Evolutionary conservation across 345 rosid genomes (phyloP).

Genomic region (Eucalyptus erythrocorys): DNA sequence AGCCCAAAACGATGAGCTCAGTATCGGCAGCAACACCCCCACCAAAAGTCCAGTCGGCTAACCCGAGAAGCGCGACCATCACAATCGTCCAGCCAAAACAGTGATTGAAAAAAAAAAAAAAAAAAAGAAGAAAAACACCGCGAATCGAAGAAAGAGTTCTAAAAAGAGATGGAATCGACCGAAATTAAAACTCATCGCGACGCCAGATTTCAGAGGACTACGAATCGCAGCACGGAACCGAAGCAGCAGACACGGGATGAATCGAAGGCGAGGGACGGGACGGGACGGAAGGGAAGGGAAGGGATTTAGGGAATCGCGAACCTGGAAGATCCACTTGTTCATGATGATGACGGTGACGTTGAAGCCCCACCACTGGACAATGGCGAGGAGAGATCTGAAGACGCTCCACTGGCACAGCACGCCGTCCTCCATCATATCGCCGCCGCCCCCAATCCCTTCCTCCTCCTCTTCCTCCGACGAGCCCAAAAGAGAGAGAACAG

Average conservation of each 20-base stretch:
- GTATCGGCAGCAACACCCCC: not conserved
- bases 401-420: slow-evolving; percentile 43
- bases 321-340: slow-evolving; percentile 99
- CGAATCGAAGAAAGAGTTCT: not conserved
- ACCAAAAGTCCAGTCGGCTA: not conserved
- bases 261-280: not conserved
- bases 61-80: not conserved
- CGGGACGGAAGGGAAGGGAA: fast-evolving
- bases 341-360: slow-evolving; percentile 94
- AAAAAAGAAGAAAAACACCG: fast-evolving
- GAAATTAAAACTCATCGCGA: not conserved
- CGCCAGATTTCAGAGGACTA: not conserved
- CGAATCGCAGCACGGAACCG: not conserved
- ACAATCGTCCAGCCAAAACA: not conserved
- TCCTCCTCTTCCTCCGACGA: not conserved
- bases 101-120: not conserved
- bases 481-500: not conserved
- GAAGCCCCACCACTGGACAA: slow-evolving; percentile 95
- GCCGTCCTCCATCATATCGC: slow-evolving; percentile 85
- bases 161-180: not conserved
- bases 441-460: not conserved
- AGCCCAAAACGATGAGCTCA: not conserved
- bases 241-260: no score
- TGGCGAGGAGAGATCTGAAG: slow-evolving; percentile 89
- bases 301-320: not conserved